Conservation (phyloP, 225 moss, liverwort and hornwort species). For the Pseudoscleropodium purum region DNA sequence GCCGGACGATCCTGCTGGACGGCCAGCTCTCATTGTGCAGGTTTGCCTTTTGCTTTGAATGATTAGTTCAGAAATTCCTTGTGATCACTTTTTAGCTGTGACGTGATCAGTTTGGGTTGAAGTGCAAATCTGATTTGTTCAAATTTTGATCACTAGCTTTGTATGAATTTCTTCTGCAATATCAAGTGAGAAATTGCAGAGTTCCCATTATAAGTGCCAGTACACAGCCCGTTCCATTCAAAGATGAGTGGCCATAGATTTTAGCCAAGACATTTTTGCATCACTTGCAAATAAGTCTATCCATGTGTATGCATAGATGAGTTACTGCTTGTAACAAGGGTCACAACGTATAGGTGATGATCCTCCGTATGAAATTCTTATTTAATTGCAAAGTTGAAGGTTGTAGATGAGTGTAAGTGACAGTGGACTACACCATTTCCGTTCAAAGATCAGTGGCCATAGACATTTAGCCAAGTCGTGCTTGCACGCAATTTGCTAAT, state of each 20-base stretch:
- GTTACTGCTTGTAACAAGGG: not conserved
- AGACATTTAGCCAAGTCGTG: not conserved
- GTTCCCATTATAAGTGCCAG: not conserved
- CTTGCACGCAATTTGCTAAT: not conserved
- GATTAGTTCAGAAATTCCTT: not conserved
- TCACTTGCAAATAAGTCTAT: not conserved
- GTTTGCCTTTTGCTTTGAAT: not conserved
- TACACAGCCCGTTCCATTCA: not conserved
- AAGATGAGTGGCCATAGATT: not conserved
- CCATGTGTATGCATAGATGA: not conserved
- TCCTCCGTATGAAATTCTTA: not conserved
- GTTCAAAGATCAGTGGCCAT: not conserved
- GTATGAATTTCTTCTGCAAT: not conserved
- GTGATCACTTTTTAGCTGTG: not conserved
- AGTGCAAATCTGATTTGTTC: not conserved
- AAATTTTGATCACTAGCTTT: not conserved
- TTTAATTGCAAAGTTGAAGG: not conserved
- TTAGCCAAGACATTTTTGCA: not conserved
- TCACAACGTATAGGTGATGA: not conserved
- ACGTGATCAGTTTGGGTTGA: not conserved
- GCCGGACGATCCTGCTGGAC: not conserved
- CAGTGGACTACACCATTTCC: not conserved
- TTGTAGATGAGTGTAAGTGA: not conserved
- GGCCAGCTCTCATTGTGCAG: conserved; percentile 30
- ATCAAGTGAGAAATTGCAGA: not conserved